Evolutionary conservation across 805 yeast genomes (phyloP).

Genomic region (Blastobotrys muscicola): DNA sequence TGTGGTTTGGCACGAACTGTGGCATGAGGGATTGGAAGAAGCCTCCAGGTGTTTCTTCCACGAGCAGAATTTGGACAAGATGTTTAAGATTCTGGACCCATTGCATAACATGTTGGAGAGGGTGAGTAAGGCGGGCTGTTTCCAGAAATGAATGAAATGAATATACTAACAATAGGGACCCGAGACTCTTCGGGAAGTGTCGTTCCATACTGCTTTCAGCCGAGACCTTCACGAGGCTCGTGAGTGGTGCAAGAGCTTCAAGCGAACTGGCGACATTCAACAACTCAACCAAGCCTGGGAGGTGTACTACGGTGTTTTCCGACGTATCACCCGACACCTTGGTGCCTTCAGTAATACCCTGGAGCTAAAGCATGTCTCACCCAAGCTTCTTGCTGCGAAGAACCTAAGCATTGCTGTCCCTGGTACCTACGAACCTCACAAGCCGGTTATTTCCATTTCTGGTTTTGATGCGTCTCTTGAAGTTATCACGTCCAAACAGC

Average conservation of each 20-base stretch:
- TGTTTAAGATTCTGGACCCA: conserved; percentile 87
- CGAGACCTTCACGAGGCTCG: conserved; percentile 86
- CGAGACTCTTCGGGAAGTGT: conserved; percentile 83
- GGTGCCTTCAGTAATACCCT: conserved; percentile 70
- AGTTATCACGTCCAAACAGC: conserved; percentile 89
- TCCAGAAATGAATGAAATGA: no score
- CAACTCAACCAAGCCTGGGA: conserved; percentile 98
- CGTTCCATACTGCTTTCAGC: conserved; percentile 90
- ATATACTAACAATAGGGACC: conserved; percentile 40
- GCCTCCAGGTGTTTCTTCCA: conserved; percentile 91
- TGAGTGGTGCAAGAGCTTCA: conserved; percentile 84
- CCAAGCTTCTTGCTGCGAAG: conserved; percentile 67
- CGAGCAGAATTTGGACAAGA: conserved; percentile 88
- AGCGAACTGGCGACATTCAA: conserved; percentile 74
- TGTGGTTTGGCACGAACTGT: conserved; percentile 92
- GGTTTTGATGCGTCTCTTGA: conserved; percentile 74
- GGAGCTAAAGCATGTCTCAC: conserved; percentile 90
- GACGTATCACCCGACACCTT: conserved; percentile 79
- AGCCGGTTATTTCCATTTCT: conserved; percentile 61
- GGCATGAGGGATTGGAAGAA: conserved; percentile 97
- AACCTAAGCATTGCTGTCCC: conserved; percentile 86
- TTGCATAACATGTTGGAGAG: conserved; percentile 72
- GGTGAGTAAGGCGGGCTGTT: no score
- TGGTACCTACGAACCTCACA: conserved; percentile 84
- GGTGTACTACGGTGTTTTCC: conserved; percentile 88